Base-by-base conservation (phyloP, 352 stramenopile species). In the Globisporangium spiculum region DNA sequence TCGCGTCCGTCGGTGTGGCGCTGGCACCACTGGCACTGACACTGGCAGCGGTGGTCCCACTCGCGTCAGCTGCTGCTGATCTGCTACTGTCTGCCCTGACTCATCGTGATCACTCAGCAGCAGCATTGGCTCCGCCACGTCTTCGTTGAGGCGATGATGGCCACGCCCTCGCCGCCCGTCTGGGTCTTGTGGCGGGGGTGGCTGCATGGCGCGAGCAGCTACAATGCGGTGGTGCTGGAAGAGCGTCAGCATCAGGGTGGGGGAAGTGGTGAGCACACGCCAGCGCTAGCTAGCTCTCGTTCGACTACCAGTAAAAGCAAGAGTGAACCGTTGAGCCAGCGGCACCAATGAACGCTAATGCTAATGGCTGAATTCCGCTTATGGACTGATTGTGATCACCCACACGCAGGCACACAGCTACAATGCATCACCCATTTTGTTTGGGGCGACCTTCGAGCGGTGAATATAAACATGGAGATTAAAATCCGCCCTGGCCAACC, bases 171-270 rank as follows among this genome's bases (percentile, higher is more conserved):
- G 24, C 24, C 53, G 53, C 46, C 6, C 46, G 34, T 34, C 10
- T 10, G 14, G 14, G 26, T 36, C 16, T 41, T 32, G 30, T 32
- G 30, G 30, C 30, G 30, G 30, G 30, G 41, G 3, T 52, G 24
- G n/a, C n/a, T 41, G 9, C 9, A 9, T 16, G 9, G 54, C 7
- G 26, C 22, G 59, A 30, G 56, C 56, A 27, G 14, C 27, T n/a
- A 38, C 14, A 16, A 20, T 32, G 27, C 60, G 60, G 44, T 32
- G 60, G 46, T 22, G 48, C 48, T 58, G 60, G 30, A 58, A 66
- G 60, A 66, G 60, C 48, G 34, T 32, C 20, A 66, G n/a, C 63
- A 68, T 68, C 4, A 22, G 38, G 2, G 9, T 22, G 12, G 36
- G 53, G 3, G 14, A 18, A 60, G 7, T 12, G 32, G 30, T 46